Conservation (phyloP, 345 rosid genomes). For the Eucalyptus cladocalyx region DNA sequence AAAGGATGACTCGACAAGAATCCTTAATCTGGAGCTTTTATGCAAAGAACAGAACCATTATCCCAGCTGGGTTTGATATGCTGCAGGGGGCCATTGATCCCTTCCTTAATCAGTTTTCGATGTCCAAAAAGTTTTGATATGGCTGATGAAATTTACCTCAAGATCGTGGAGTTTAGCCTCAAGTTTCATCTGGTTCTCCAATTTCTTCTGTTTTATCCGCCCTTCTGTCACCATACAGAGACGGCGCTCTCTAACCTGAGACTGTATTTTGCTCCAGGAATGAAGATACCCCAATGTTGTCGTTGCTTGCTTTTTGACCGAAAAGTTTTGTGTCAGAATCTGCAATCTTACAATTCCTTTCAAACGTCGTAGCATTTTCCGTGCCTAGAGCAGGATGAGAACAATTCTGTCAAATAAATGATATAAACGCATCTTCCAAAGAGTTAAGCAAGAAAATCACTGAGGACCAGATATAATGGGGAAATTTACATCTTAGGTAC, state of each 20-base stretch:
- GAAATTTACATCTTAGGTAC: neutral
- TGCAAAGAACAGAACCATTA: neutral
- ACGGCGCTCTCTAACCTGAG: slow-evolving; percentile 59
- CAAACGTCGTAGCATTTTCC: slow-evolving; percentile 52
- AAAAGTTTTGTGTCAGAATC: slow-evolving; percentile 20
- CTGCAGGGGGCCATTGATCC: neutral
- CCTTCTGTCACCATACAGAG: slow-evolving; percentile 74
- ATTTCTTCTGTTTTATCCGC: slow-evolving; percentile 57
- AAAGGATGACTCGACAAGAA: neutral
- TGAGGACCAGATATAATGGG: neutral
- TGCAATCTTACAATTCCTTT: slow-evolving; percentile 53
- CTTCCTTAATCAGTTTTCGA: neutral
- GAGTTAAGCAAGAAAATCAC: neutral
- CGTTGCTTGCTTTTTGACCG: slow-evolving; percentile 53
- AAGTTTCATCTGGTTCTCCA: slow-evolving; percentile 87
- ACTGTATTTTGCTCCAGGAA: slow-evolving; percentile 77
- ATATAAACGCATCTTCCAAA: neutral
- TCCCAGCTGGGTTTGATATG: neutral
- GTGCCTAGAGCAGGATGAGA: slow-evolving; percentile 35
- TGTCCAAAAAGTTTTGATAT: neutral
- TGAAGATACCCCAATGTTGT: slow-evolving; percentile 61
- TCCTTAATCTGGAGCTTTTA: neutral
- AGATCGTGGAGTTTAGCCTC: slow-evolving; percentile 88
- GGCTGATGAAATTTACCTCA: slow-evolving; percentile 29
- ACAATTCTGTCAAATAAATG: neutral